These are phyloP conservation scores for Peronosclerospora sorghi DNA, from an alignment of 352 stramenopile genomes.

Conservation along the genomic window DNA sequence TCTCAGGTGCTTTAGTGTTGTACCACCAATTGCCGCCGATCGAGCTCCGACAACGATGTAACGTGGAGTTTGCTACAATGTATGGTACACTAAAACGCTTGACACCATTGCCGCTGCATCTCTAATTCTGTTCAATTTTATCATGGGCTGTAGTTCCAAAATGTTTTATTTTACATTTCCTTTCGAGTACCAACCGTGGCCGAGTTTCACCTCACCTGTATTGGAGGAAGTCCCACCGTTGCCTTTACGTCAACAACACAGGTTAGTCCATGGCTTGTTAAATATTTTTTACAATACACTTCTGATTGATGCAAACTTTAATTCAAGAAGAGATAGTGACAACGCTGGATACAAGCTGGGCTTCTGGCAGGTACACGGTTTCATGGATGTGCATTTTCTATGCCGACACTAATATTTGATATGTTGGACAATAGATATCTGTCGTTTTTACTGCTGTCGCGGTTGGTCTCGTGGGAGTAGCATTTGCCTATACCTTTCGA, in stretches of 20 bases:
- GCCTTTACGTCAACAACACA: conserved; percentile 8
- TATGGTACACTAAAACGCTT: conserved; percentile 9
- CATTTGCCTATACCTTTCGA: conserved; percentile 23
- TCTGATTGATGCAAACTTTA: not conserved
- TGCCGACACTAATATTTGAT: not conserved
- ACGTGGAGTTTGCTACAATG: conserved; percentile 10
- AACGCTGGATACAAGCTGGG: conserved; percentile 6
- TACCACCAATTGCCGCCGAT: conserved; percentile 45
- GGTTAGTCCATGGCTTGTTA: conserved; percentile 6
- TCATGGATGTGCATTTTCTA: not conserved
- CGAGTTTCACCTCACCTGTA: conserved; percentile 15
- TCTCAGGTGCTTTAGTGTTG: conserved; percentile 36
- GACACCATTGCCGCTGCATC: not conserved
- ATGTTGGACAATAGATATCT: conserved; percentile 13
- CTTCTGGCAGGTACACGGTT: conserved; percentile 16
- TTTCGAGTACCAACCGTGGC: conserved; percentile 26
- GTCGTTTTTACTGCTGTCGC: conserved; percentile 17
- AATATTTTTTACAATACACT: not conserved
- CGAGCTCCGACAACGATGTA: conserved; percentile 20
- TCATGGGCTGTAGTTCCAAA: conserved; percentile 11
- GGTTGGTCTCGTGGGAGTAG: conserved; percentile 21
- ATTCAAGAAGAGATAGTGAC: conserved; percentile 5
- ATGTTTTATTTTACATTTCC: conserved; percentile 33
- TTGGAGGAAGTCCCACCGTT: conserved; percentile 17
- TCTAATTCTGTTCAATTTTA: not conserved